Percentiles rank a stretch among this genome's conserved stretches.
Evolutionary conservation across 208 protist genomes (phyloP).

Genomic region (Balamuthia mandrillaris): DNA sequence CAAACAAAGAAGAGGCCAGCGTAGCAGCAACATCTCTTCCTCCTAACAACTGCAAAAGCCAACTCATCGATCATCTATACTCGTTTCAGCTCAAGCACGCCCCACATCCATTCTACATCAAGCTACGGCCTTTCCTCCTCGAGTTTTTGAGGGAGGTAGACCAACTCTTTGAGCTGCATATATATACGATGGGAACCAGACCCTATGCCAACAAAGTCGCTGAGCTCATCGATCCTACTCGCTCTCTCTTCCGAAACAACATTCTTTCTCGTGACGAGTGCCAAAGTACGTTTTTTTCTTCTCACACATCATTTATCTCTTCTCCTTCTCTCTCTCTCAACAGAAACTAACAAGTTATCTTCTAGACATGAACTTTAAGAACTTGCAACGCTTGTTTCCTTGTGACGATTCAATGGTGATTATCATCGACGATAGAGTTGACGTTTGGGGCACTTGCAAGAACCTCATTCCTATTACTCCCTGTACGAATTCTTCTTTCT

Average conservation of each 20-base stretch:
- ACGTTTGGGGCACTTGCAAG: slow-evolving; percentile 50
- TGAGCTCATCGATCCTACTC: slow-evolving; percentile 26
- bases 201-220: slow-evolving; percentile 63
- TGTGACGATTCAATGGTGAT: slow-evolving; percentile 56
- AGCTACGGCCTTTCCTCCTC: slow-evolving; percentile 43
- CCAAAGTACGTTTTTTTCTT: neutral
- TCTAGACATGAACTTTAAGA: slow-evolving; percentile 27
- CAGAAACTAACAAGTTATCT: neutral
- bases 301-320: no score
- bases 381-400: slow-evolving; percentile 44
- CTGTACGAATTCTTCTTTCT: slow-evolving; percentile 11
- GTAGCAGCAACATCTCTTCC: no score
- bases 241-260: slow-evolving; percentile 43
- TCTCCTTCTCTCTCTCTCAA: no score
- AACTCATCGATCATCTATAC: neutral
- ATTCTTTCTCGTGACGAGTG: slow-evolving; percentile 36
- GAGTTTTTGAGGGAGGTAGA: slow-evolving; percentile 50
- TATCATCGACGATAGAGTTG: slow-evolving; percentile 55
- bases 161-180: slow-evolving; percentile 64
- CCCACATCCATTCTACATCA: neutral
- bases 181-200: slow-evolving; percentile 68
- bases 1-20: no score
- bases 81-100: slow-evolving; percentile 5
- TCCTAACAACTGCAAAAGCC: no score
- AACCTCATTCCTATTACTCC: slow-evolving; percentile 54